Conservation (phyloP, 1,284 basidiomycete species). For the Rhodotorula sp. region DNA sequence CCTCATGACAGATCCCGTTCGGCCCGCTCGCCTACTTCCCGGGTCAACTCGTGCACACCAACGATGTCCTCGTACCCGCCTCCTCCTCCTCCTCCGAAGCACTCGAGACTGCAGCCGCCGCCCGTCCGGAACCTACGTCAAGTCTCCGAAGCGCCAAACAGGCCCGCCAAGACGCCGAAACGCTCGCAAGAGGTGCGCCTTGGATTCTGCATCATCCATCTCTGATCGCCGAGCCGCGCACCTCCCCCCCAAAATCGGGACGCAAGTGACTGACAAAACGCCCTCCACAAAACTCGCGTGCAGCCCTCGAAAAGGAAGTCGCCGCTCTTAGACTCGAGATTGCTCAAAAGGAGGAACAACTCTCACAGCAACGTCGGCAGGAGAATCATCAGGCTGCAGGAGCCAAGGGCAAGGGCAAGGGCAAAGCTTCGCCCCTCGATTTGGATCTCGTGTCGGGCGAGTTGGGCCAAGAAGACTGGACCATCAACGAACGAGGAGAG, state of each 20-base stretch:
- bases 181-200: background rate
- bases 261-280: background rate
- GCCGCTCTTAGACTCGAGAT: slow-evolving; percentile 6
- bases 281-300: background rate
- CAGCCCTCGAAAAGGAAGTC: slow-evolving; percentile 7
- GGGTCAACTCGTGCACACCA: slow-evolving; percentile 37
- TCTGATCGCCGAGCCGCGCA: too few relatives aligned
- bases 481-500: slow-evolving; percentile 35
- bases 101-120: background rate
- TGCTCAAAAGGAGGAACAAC: background rate
- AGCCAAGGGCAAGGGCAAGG: background rate
- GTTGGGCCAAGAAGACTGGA: slow-evolving; percentile 33
- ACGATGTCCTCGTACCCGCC: slow-evolving; percentile 26
- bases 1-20: slow-evolving; percentile 29
- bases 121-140: background rate
- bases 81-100: background rate
- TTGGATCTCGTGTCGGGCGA: background rate
- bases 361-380: slow-evolving; percentile 9
- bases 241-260: too few relatives aligned
- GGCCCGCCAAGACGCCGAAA: slow-evolving; percentile 3
- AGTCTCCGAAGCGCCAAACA: slow-evolving; percentile 35
- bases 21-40: slow-evolving; percentile 36
- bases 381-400: background rate
- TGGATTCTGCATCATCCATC: too few relatives aligned
- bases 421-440: background rate